phyloP scores from a whole-genome alignment of 2,329 filamentous ascomycete genomes.

The Phaeosphaeriaceae sp. region DNA sequence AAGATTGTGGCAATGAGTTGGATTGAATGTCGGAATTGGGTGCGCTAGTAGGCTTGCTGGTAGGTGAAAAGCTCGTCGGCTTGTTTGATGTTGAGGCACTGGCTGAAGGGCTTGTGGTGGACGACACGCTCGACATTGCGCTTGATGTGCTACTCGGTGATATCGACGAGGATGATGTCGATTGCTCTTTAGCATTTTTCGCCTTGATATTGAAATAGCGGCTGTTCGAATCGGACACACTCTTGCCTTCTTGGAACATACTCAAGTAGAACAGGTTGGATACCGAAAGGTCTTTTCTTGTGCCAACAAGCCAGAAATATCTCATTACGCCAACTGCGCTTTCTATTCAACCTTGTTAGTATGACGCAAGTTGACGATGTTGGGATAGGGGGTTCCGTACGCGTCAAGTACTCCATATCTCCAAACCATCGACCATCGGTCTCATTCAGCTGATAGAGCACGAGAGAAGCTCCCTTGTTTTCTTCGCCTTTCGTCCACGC shows the following conservation, averaged over 20 bases:
- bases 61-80: background rate
- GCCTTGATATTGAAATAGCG: constrained; percentile 8
- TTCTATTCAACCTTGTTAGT: background rate
- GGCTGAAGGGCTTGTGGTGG: background rate
- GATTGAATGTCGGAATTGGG: background rate
- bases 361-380: background rate
- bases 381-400: too few relatives aligned
- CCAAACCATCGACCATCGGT: constrained; percentile 1
- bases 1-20: background rate
- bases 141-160: too few relatives aligned
- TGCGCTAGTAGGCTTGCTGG: background rate
- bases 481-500: constrained; percentile 1
- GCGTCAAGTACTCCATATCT: constrained; percentile 6
- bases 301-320: constrained; percentile 10
- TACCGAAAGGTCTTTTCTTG: constrained; percentile 8
- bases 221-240: background rate
- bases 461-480: constrained; percentile 2
- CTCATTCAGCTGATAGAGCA: constrained; percentile 10
- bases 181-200: background rate
- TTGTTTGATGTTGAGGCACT: too few relatives aligned
- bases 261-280: constrained; percentile 12
- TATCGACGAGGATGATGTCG: too few relatives aligned
- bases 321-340: constrained; percentile 1
- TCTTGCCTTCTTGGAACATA: constrained; percentile 9
- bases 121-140: too few relatives aligned